Conservation (phyloP, 148 eudicot species). For the Diospyros kaki region DNA sequence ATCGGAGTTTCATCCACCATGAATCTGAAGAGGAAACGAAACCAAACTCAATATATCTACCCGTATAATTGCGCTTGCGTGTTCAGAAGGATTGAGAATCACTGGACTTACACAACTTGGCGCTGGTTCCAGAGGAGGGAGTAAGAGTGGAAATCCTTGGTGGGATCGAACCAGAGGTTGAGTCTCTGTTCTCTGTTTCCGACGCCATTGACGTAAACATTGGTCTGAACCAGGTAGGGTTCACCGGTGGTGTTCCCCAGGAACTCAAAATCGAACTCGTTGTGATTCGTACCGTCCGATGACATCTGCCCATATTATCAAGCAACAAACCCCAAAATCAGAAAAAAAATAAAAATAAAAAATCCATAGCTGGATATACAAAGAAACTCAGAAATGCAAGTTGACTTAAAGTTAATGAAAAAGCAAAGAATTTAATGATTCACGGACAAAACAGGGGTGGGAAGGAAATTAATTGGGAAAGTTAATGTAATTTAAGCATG, state of each 20-base stretch:
- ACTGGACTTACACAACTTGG: constrained; percentile 69
- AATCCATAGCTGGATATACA: too few species aligned
- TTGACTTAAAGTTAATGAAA: not conserved
- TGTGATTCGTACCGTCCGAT: constrained; percentile 73
- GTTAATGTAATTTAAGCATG: not conserved
- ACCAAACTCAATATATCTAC: not conserved
- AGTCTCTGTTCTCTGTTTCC: constrained; percentile 87
- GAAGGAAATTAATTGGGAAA: not conserved
- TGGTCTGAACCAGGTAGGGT: constrained; percentile 82
- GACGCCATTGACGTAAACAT: constrained; percentile 73
- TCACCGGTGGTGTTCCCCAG: constrained; percentile 81
- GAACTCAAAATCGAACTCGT: constrained; percentile 94
- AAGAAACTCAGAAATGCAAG: too few species aligned
- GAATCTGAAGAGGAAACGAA: constrained; percentile 30
- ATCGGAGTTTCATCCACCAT: constrained; percentile 77
- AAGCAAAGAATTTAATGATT: not conserved
- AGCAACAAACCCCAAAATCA: too few species aligned
- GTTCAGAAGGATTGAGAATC: not conserved
- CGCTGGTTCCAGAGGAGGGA: constrained; percentile 70
- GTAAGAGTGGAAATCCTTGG: constrained; percentile 67
- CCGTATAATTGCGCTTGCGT: too few species aligned
- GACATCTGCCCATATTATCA: constrained; percentile 56
- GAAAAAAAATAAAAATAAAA: not conserved
- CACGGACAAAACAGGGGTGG: not conserved
- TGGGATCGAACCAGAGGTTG: constrained; percentile 84